These are phyloP conservation scores for Calocera cornea DNA, from an alignment of 768 basidiomycete genomes.

Conservation along the genomic window DNA sequence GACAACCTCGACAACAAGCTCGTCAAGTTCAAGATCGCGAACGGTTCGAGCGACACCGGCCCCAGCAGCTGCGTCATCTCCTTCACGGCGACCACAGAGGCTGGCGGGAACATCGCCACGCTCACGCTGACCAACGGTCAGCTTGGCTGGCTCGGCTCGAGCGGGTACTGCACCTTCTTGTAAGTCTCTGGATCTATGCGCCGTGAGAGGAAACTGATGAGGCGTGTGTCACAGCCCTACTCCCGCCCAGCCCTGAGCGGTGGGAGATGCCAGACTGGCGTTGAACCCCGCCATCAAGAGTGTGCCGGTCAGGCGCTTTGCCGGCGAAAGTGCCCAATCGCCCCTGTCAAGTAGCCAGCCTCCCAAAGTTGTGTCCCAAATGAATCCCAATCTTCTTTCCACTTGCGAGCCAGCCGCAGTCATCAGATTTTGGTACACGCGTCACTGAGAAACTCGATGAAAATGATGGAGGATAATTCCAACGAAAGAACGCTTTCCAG, in stretches of 20 bases:
- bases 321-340: too few species aligned
- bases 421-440: too few species aligned
- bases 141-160: background rate
- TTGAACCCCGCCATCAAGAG: too few species aligned
- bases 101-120: background rate
- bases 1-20: background rate
- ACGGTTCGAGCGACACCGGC: background rate
- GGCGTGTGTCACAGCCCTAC: background rate
- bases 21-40: background rate
- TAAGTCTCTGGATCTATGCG: background rate
- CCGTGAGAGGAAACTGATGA: background rate
- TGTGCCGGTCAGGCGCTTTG: too few species aligned
- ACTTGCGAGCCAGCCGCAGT: too few species aligned
- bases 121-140: background rate
- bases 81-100: background rate
- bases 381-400: too few species aligned
- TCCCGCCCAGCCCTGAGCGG: background rate
- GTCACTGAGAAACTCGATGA: too few species aligned
- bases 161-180: background rate
- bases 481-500: too few species aligned
- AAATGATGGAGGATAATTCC: too few species aligned
- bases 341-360: too few species aligned
- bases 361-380: too few species aligned
- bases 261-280: too few species aligned
- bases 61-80: background rate